These are phyloP conservation scores for Phytophthora colocasiae DNA, from an alignment of 352 stramenopile species.

Conservation along the genomic window DNA sequence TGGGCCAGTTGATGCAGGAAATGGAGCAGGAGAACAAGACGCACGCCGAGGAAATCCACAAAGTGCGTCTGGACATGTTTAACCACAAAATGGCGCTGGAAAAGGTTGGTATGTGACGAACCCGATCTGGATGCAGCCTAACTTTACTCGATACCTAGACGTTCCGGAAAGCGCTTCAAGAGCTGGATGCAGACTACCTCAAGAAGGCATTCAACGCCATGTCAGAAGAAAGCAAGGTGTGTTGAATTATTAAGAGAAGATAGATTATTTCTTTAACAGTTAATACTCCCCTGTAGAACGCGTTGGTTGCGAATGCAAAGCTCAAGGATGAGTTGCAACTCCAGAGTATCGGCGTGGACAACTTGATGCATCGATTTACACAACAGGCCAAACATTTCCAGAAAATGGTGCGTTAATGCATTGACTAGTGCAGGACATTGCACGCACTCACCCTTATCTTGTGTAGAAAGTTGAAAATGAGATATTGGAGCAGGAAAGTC, in stretches of 20 bases:
- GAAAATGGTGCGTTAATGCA: conserved; percentile 57
- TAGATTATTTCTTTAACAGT: neutral
- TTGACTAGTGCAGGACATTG: neutral
- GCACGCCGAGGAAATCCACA: conserved; percentile 79
- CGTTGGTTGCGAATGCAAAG: conserved; percentile 81
- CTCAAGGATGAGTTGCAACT: conserved; percentile 82
- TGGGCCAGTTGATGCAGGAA: conserved; percentile 70
- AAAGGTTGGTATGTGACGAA: conserved; percentile 47
- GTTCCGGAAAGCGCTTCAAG: conserved; percentile 77
- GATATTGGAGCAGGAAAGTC: conserved; percentile 74
- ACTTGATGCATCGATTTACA: conserved; percentile 80
- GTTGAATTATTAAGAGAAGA: neutral
- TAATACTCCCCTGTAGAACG: conserved; percentile 47
- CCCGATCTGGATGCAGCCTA: neutral
- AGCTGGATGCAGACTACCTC: conserved; percentile 80
- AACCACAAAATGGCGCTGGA: conserved; percentile 88
- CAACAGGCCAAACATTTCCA: conserved; percentile 73
- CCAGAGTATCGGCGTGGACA: conserved; percentile 82
- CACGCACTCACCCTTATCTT: neutral
- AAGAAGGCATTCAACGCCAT: conserved; percentile 87
- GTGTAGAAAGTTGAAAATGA: conserved; percentile 83
- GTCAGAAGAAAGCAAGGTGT: conserved; percentile 83
- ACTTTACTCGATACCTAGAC: conserved; percentile 37
- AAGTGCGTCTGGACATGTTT: conserved; percentile 83
- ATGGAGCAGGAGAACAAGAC: conserved; percentile 69